Conservation (phyloP, 805 yeast genomes). For the Spathaspora sp. region DNA sequence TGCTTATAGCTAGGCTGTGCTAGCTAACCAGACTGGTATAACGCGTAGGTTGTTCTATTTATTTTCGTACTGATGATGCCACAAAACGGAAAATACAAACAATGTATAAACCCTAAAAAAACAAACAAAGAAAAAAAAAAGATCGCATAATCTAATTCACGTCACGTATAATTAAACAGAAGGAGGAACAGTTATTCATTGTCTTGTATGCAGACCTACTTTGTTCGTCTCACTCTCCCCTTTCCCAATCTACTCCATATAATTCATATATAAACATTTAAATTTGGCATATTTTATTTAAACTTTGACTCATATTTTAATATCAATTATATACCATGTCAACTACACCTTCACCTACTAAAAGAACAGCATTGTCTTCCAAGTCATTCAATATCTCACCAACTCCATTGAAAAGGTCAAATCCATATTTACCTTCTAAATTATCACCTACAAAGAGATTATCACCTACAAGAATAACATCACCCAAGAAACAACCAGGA, state of each 20-base stretch:
- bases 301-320: background rate
- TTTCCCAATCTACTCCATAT: background rate
- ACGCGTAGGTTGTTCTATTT: too few species aligned
- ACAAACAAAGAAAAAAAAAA: background rate
- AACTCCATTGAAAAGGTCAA: conserved; percentile 7
- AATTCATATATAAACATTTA: background rate
- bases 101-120: too few species aligned
- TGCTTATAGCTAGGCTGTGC: too few species aligned
- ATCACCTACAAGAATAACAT: conserved; percentile 1
- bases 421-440: background rate
- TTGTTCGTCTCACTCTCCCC: too few species aligned
- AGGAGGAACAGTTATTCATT: background rate
- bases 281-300: background rate
- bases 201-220: background rate
- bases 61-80: background rate
- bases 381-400: conserved; percentile 8
- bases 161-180: background rate
- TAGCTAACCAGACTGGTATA: too few species aligned
- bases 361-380: conserved; percentile 11
- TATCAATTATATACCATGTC: background rate
- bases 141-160: background rate
- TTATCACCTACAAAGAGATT: conserved; percentile 3
- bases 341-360: conserved; percentile 8
- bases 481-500: background rate
- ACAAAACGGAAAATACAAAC: background rate